Evolutionary conservation across 2,329 filamentous ascomycete genomes (phyloP), one percentile per base, ranked within the genome.

Genomic region (Colletotrichum viniferum): DNA sequence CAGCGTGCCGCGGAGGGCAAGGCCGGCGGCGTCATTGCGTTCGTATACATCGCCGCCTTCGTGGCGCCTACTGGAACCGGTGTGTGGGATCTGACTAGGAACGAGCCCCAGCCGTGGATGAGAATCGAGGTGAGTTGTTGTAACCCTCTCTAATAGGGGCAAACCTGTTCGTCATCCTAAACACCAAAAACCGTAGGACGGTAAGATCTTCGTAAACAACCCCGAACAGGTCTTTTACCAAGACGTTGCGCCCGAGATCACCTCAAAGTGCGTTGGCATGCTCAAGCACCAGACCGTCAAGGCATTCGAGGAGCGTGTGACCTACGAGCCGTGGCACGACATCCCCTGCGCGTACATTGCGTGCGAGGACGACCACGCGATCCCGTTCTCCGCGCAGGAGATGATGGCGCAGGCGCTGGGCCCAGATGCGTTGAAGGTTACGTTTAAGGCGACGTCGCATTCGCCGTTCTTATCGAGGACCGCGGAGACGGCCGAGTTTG

Each of bases 21-120:
- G 60, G 69, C 78, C 4, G 86, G 86, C 2, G 86, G 87, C 5
- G 82, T 88, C 0, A 77, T 83, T 4, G 79, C 80, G 73, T 75
- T 83, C 9, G 81, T 84, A 4, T 87, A 85, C 70, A 58, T 84
- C 8, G 70, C 82, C 1, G 82, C 81, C 0, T 85, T 84, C 14
- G 79, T 84, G 9, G 78, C 80, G 4, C 82, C 80, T 0, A 52
- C 73, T 1, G 81, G 79, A 0, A 69, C 78, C 36, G 79, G 77
- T 13, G 76, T 82, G 13, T 74, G 75, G 14, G 67, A 76, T 4
- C 76, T 78, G 68, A 78, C 81, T 0, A 77, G 78, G 10, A 30
- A 65, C 2, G 26, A 28, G 28, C 64, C 60, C 14, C 28, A 78
- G 52, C 77, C 80, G 5, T 82, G 81, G 81, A 80, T 79, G 79